phyloP scores from a whole-genome alignment of 1,284 basidiomycete genomes.

The Athelia psychrophila region DNA sequence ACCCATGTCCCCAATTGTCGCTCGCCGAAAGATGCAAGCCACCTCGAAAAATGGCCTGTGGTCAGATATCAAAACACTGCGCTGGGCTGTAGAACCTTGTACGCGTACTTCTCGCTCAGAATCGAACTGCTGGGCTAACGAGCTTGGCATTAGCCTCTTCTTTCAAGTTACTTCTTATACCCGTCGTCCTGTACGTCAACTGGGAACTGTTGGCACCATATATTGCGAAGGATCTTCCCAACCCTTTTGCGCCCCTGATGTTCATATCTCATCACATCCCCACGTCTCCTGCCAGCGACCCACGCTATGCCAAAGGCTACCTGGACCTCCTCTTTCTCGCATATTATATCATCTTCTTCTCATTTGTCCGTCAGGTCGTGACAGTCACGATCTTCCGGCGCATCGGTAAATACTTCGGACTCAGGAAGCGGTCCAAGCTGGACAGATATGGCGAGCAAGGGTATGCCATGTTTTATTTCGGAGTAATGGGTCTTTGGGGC shows the following conservation, averaged over 20 bases:
- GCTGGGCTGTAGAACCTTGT: constrained; percentile 82
- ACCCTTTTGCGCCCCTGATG: constrained; percentile 78
- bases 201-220: constrained; percentile 62
- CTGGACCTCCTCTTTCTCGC: constrained; percentile 81
- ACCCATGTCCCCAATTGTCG: constrained; percentile 15
- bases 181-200: constrained; percentile 69
- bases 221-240: constrained; percentile 48
- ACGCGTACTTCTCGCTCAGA: constrained; percentile 13
- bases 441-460: constrained; percentile 89
- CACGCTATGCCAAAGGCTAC: constrained; percentile 76
- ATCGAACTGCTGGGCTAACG: too few species aligned
- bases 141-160: constrained; percentile 49
- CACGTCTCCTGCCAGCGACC: constrained; percentile 48
- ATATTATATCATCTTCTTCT: constrained; percentile 92
- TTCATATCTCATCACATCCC: constrained; percentile 73
- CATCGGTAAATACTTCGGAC: constrained; percentile 68
- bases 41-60: constrained; percentile 10
- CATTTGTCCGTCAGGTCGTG: constrained; percentile 82
- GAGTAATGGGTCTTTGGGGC: constrained; percentile 71
- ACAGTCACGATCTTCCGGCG: constrained; percentile 71
- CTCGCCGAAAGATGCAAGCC: not conserved
- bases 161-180: constrained; percentile 72
- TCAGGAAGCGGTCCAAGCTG: constrained; percentile 67
- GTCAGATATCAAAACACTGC: constrained; percentile 16
- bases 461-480: constrained; percentile 84